phyloP scores from a whole-genome alignment of 2,329 filamentous ascomycete species.

The Aureobasidium melanogenum region DNA sequence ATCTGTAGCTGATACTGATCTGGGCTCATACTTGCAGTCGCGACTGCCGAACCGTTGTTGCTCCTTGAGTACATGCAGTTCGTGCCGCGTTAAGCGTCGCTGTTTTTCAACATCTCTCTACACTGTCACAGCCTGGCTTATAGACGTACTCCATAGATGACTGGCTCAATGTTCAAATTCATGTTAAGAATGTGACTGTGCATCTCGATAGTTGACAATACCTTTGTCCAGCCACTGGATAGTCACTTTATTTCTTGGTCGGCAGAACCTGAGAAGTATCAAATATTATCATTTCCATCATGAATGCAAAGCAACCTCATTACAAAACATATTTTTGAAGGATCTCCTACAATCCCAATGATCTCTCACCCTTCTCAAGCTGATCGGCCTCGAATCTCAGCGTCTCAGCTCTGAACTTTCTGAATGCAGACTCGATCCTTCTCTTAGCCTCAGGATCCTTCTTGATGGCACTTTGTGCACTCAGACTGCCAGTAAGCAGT shows the following conservation, averaged over 20 bases:
- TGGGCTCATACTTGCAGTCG: too few species aligned
- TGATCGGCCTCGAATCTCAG: conserved; percentile 49
- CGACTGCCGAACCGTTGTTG: too few species aligned
- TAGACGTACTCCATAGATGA: too few species aligned
- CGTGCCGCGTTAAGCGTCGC: too few species aligned
- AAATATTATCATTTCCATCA: neutral
- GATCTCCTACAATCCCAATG: conserved; percentile 8
- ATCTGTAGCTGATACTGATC: too few species aligned
- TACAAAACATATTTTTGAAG: neutral
- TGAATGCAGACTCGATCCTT: conserved; percentile 55
- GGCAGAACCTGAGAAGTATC: neutral
- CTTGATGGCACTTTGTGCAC: conserved; percentile 45
- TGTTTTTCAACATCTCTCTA: too few species aligned
- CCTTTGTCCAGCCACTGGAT: neutral
- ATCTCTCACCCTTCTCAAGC: conserved; percentile 36
- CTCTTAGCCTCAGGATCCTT: conserved; percentile 44
- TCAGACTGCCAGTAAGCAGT: conserved; percentile 47
- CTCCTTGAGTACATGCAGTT: too few species aligned
- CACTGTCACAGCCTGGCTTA: too few species aligned
- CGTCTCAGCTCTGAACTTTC: conserved; percentile 54
- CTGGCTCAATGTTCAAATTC: too few species aligned
- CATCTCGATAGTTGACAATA: too few species aligned
- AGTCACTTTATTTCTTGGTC: neutral
- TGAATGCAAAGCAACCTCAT: neutral
- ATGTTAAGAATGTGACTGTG: too few species aligned